Base-by-base conservation (phyloP, 805 yeast species). In the Cyberlindnera mrakii region DNA sequence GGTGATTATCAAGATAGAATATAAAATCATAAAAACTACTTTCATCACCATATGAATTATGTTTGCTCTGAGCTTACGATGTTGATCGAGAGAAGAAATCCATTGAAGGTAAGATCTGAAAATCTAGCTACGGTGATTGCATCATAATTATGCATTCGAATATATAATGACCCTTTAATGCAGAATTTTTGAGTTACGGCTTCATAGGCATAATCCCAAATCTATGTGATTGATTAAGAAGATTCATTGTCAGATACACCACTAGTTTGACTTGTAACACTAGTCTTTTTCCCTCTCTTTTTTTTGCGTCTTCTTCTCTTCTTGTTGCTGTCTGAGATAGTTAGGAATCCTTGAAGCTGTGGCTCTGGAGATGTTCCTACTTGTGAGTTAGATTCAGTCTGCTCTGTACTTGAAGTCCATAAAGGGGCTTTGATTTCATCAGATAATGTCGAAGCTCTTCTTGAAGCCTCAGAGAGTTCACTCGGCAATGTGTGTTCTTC, bases 81-180 rank as follows among this genome's bases (percentile, higher is more conserved):
- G n/a, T 19, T 18, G 14, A 34, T 49, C 3, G 43, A 46, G 10
- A 54, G 62, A 44, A 36, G 64, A 14, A 62, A 59, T 37, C 3
- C 6, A 35, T 55, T 0, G 25, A 35, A 4, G 50, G 46, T 3
- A 46, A 54, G 14, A 58, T 70, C 53, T 47, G 76, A 1, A 71
- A 76, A 4, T 67, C 70, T 2, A 83, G 78, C 0, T 78, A 73
- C 38, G 75, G 73, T 40, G 82, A 79, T 48, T 82, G 83, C 3
- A 63, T 77, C 3, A 63, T 80, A 2, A 66, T 64, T 11, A 57
- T 75, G 10, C 72, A 68, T 54, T 37, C 51, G 13, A 47, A 45
- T 8, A 5, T 45, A 5, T 45, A 46, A 29, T 10, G 23, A 20
- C 19, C 7, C 13, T 3, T 6, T 15, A 18, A 15, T 34, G 36